Percentiles rank a stretch among this genome's conserved stretches.
phyloP scores from a whole-genome alignment of 2,329 filamentous ascomycete genomes.

The Neopestalotiopsis sp. region DNA sequence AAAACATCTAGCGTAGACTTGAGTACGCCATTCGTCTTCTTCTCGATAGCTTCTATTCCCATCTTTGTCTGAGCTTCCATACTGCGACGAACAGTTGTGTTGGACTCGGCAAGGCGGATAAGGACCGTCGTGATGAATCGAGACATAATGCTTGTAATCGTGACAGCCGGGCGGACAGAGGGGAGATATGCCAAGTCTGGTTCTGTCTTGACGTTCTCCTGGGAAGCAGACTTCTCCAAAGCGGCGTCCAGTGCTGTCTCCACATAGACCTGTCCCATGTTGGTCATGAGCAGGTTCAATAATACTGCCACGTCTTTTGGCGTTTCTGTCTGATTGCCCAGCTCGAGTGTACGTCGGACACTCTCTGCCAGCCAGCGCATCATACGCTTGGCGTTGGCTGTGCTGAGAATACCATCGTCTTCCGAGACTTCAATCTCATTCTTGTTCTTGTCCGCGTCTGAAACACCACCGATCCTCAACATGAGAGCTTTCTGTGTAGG shows the following conservation, averaged over 20 bases:
- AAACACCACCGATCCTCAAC: constrained; percentile 84
- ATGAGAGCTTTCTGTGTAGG: constrained; percentile 90
- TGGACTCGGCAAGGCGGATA: constrained; percentile 85
- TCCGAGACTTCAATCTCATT: constrained; percentile 91
- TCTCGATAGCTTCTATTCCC: constrained; percentile 80
- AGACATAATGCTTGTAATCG: constrained; percentile 90
- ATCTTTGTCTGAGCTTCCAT: constrained; percentile 83
- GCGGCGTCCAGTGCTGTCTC: constrained; percentile 73
- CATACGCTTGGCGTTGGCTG: constrained; percentile 95
- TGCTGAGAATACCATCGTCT: constrained; percentile 82
- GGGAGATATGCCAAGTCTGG: constrained; percentile 87
- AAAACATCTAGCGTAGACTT: constrained; percentile 69
- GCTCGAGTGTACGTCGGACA: constrained; percentile 86
- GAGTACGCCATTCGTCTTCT: constrained; percentile 73
- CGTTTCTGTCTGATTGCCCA: constrained; percentile 87
- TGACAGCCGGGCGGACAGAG: constrained; percentile 80
- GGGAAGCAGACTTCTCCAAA: constrained; percentile 73
- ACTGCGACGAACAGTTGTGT: constrained; percentile 86
- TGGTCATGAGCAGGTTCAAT: constrained; percentile 80
- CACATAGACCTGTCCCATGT: constrained; percentile 84
- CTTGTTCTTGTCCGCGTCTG: constrained; percentile 75
- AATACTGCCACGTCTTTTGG: constrained; percentile 92
- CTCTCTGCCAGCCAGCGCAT: constrained; percentile 96
- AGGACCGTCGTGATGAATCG: constrained; percentile 91
- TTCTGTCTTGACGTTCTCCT: constrained; percentile 82